Conservation (phyloP, 148 eudicot species). For the Vaccinium corymbosum region DNA sequence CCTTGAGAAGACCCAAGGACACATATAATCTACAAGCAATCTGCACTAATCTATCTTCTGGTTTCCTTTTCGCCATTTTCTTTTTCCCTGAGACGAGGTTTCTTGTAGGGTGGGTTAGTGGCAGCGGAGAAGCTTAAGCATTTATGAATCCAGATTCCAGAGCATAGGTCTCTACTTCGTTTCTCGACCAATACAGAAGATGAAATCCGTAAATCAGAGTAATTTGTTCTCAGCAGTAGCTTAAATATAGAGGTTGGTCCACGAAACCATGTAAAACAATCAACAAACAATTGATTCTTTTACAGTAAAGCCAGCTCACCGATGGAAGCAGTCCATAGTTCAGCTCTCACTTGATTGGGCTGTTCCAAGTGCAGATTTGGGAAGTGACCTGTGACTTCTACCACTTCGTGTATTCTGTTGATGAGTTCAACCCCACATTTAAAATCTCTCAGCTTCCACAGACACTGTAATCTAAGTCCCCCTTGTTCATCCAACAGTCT, state of each 20-base stretch:
- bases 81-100: neutral
- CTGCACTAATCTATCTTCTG: neutral
- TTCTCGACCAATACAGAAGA: neutral
- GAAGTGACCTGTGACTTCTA: conserved; percentile 52
- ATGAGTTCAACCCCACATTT: conserved; percentile 63
- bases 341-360: conserved; percentile 66
- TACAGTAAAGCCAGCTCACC: conserved; percentile 28
- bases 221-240: neutral
- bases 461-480: conserved; percentile 50
- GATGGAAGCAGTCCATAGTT: conserved; percentile 62
- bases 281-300: neutral
- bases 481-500: conserved; percentile 50
- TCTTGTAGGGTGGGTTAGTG: neutral
- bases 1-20: neutral
- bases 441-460: conserved; percentile 81
- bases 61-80: neutral
- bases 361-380: conserved; percentile 60
- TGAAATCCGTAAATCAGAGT: neutral
- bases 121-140: neutral
- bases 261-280: neutral
- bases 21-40: neutral
- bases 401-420: conserved; percentile 47
- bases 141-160: neutral
- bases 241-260: neutral
- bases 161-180: neutral